Evolutionary conservation across 495 filamentous ascomycete species (phyloP), one percentile per base, ranked within the genome.

Genomic region (Letharia columbiana): DNA sequence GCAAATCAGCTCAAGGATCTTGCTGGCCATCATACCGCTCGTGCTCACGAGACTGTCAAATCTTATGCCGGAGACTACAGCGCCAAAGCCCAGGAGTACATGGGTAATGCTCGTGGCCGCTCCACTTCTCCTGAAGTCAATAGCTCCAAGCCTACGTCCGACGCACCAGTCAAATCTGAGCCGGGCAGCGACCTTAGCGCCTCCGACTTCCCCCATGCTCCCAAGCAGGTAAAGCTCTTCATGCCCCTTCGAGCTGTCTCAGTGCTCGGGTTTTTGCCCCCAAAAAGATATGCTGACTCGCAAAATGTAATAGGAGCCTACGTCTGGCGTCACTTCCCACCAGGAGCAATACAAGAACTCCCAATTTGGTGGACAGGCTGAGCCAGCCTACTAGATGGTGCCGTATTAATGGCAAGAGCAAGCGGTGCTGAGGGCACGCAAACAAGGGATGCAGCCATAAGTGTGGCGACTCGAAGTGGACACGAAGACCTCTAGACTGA

Each of bases 51-150:
- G 69, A 75, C 87, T 61, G 86, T 91, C 74, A 91, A 90, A 80
- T 83, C 89, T 68, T 91, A 92, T 72, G 83, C 91, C 70, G 87
- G 86, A 60, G 89, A 95, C 71, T 92, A 94, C 76, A 87, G 89
- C 63, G 79, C 84, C 74, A 94, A 94, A 82, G 93, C 91, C 65
- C 88, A 92, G 75, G 84, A 85, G 64, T 84, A 91, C 76, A 84
- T 89, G 56, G 81, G 81, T 41, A 75, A 68, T 63, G 83, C 81
- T 39, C 80, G 81, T 40, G 80, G 78, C 70, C 82, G 72, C 75
- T 79, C 75, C 71, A 80, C 70, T 64, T 79, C 77, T 73, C 82
- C 75, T 13, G 77, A 80, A 71, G 69, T 78, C 69, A 77, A 74
- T 62, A 76, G 74, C 69, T 60, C 58, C 18, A 79, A 76, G 71